Evolutionary conservation across 495 filamentous ascomycete species (phyloP).

Genomic region (Daldinia vernicosa): DNA sequence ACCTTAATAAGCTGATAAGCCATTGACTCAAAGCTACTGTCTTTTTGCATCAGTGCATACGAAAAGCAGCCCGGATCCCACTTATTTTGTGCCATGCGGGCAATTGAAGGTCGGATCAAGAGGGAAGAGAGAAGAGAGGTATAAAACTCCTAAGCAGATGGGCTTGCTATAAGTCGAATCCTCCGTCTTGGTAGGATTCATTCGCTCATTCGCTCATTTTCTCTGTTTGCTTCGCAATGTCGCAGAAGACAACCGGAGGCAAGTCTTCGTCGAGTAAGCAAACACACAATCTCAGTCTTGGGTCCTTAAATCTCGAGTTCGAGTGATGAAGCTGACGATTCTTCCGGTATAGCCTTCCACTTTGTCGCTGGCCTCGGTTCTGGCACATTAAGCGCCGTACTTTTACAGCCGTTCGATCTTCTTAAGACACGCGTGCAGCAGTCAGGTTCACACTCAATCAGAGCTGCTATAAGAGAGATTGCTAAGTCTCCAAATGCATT

Average conservation of each 20-base stretch:
- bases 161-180: slow-evolving; percentile 27
- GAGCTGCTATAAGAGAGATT: slow-evolving; percentile 75
- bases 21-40: neutral
- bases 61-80: neutral
- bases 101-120: slow-evolving; percentile 20
- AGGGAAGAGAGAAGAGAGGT: slow-evolving; percentile 21
- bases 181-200: slow-evolving; percentile 30
- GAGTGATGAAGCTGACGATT: slow-evolving; percentile 8
- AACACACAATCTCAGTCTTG: neutral
- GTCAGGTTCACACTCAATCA: slow-evolving; percentile 69
- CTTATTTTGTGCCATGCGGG: slow-evolving; percentile 13
- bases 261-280: slow-evolving; percentile 45
- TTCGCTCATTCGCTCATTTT: slow-evolving; percentile 6
- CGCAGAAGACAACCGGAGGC: slow-evolving; percentile 31
- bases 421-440: slow-evolving; percentile 97
- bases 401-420: slow-evolving; percentile 95
- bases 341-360: slow-evolving; percentile 67
- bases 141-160: slow-evolving; percentile 25
- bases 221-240: slow-evolving; percentile 33
- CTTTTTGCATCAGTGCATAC: neutral
- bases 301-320: neutral
- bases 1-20: neutral
- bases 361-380: slow-evolving; percentile 89
- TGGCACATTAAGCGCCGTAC: slow-evolving; percentile 83
- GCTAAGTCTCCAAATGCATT: slow-evolving; percentile 63